Evolutionary conservation across 306 rosid genomes (phyloP), one percentile per base, ranked within the genome.

Genomic region (Cicer yamashitae): DNA sequence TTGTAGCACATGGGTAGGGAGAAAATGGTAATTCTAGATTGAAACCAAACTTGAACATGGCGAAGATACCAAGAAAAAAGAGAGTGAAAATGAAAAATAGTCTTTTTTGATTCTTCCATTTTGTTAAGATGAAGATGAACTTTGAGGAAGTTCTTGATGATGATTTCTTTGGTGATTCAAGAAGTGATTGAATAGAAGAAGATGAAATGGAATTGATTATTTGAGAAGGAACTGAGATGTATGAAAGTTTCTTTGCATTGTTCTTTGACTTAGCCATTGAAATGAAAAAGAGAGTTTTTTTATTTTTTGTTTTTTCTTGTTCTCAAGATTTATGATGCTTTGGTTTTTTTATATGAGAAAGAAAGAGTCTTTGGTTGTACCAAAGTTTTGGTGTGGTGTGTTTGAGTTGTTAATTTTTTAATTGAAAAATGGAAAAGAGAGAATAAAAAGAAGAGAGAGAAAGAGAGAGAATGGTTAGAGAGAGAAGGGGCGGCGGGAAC

Each of bases 171-270:
- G 93, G 96, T 0, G 96, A 80, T 68, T 84, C 75, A 22, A 82
- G 75, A 22, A 90, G 83, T 0, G 91, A 88, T 51, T 87, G 94
- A 41, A 94, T 71, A 65, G 98, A 94, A 68, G 97, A 87, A 0
- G 97, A 84, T 40, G 98, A 88, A 6, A 94, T 61, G 48, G 97
- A 89, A 61, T 82, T 90, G 79, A 94, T 94, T 38, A 94, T 87
- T 83, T 90, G 97, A 45, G 98, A 91, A 11, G 98, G 98, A 39
- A 94, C 97, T 2, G 98, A 89, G 77, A 94, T 94, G 92, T 86
- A 94, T 0, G 92, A 90, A 3, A 90, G 67, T 81, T 87, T 89
- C 88, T 84, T 89, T 38, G 87, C 83, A 50, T 71, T 82, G 79
- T 84, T 86, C 81, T 91, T 94, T 4, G 84, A 85, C 83, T 84